Evolutionary conservation across 2,329 filamentous ascomycete species (phyloP).

Genomic region (Aspergillus terreus): DNA sequence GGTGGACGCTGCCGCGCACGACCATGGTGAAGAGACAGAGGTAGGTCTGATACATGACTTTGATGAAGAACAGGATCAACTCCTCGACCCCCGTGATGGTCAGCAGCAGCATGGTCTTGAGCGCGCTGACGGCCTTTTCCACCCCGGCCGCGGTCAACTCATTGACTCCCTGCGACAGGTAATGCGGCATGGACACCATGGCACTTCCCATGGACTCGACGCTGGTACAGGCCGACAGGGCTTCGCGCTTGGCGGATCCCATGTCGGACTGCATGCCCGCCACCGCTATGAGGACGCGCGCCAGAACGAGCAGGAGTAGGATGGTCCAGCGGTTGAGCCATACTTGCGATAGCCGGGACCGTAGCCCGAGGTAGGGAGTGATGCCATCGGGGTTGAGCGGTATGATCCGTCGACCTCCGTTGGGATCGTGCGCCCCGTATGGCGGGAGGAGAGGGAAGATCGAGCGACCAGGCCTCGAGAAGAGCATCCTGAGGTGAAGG

Average conservation of each 20-base stretch:
- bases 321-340: conserved; percentile 99
- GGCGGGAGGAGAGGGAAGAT: conserved; percentile 39
- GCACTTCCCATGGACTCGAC: conserved; percentile 91
- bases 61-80: conserved; percentile 87
- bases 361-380: conserved; percentile 89
- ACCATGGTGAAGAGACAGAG: conserved; percentile 83
- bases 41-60: conserved; percentile 86
- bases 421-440: conserved; percentile 42
- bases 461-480: conserved; percentile 28
- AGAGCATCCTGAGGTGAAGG: conserved; percentile 23
- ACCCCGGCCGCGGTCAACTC: conserved; percentile 75
- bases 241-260: conserved; percentile 71
- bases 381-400: conserved; percentile 63
- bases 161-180: conserved; percentile 86
- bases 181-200: conserved; percentile 98
- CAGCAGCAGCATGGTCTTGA: conserved; percentile 75
- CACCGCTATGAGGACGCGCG: conserved; percentile 74
- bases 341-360: conserved; percentile 85
- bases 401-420: conserved; percentile 51
- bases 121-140: conserved; percentile 72
- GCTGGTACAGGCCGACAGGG: conserved; percentile 81
- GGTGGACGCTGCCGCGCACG: conserved; percentile 72
- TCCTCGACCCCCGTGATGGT: conserved; percentile 79
- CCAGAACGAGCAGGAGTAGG: conserved; percentile 78
- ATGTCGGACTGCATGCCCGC: conserved; percentile 70